Evolutionary conservation across 2,329 filamentous ascomycete genomes (phyloP).

Genomic region (Aspergillus fumigatiaffinis): DNA sequence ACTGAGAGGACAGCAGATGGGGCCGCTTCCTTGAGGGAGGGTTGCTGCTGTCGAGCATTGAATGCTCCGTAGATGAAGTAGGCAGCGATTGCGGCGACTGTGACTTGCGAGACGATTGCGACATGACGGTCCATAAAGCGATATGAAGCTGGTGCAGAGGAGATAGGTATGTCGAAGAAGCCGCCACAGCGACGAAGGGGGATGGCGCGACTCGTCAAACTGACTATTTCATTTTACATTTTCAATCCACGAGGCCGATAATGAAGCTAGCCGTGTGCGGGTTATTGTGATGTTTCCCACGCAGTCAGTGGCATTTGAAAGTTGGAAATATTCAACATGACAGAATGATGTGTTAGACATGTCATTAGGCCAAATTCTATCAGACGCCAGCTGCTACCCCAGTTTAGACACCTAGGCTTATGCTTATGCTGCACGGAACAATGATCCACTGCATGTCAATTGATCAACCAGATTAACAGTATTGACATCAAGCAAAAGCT

Average conservation of each 20-base stretch:
- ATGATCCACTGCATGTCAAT: no score
- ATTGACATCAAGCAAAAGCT: no score
- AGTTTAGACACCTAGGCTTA: no score
- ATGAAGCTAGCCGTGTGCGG: background rate
- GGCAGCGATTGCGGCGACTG: background rate
- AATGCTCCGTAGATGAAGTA: background rate
- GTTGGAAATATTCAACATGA: no score
- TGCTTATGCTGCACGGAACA: no score
- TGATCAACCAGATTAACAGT: no score
- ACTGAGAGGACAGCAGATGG: conserved; percentile 45
- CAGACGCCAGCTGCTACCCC: no score
- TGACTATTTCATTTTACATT: no score
- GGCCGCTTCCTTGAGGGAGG: background rate
- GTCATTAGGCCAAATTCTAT: no score
- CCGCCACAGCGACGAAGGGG: no score
- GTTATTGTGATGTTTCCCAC: background rate
- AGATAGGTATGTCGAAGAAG: background rate
- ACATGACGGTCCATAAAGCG: background rate
- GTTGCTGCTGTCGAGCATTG: background rate
- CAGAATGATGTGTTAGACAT: no score
- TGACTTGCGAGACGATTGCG: background rate
- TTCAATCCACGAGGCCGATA: no score
- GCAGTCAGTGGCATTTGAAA: background rate
- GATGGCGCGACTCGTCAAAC: background rate
- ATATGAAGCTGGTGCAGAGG: background rate